phyloP scores from a whole-genome alignment of 2,329 filamentous ascomycete genomes.

The Apiospora malaysiana region DNA sequence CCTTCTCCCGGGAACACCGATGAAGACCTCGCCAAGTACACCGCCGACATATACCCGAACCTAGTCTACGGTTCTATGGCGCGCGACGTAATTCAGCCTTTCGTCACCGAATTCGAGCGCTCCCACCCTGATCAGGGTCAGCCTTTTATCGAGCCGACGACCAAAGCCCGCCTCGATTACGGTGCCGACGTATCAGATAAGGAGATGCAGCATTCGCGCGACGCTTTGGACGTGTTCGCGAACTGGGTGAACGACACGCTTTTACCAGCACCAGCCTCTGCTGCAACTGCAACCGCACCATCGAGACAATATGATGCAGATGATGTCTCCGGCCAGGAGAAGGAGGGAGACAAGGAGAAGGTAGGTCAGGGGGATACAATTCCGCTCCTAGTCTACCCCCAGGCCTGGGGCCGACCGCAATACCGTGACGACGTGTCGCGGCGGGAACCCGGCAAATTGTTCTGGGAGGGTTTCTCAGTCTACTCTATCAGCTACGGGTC shows the following conservation, averaged over 20 bases:
- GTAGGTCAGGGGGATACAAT: conserved; percentile 2
- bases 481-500: conserved; percentile 31
- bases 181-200: conserved; percentile 21
- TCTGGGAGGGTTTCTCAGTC: conserved; percentile 29
- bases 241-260: conserved; percentile 27
- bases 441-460: conserved; percentile 23
- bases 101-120: conserved; percentile 23
- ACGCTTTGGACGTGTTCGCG: conserved; percentile 23
- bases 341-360: background rate
- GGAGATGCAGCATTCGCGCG: conserved; percentile 20
- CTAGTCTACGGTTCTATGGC: conserved; percentile 26
- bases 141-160: conserved; percentile 29
- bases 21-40: conserved; percentile 26
- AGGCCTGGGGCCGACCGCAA: conserved; percentile 27
- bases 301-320: background rate
- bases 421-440: conserved; percentile 27
- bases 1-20: conserved; percentile 13
- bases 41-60: conserved; percentile 28
- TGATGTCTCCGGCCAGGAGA: background rate
- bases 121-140: conserved; percentile 3
- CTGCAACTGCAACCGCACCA: background rate
- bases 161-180: conserved; percentile 27
- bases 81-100: conserved; percentile 23
- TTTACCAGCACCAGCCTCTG: conserved; percentile 22
- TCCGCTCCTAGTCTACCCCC: conserved; percentile 29